Base-by-base conservation (phyloP, 2,329 filamentous ascomycete species). In the Colletotrichum acutatum region DNA sequence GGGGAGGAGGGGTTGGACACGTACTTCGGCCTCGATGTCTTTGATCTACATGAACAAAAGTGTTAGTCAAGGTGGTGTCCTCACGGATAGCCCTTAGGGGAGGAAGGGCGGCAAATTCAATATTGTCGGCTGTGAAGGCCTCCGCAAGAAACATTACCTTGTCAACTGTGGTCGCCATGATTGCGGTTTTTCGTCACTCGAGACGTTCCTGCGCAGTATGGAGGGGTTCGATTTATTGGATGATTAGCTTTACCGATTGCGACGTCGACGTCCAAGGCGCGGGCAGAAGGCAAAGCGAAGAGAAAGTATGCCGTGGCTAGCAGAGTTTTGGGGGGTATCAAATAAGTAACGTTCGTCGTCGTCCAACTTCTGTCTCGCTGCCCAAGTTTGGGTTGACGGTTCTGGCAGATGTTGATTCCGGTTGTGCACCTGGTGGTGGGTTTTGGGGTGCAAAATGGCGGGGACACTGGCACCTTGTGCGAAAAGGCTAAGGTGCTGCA, bases 141-240 rank as follows among this genome's bases (percentile, higher is more conserved):
- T 24, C 57, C 24, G 32, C 53, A 24, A 30, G 37, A 24, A 32
- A 49, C 79, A 89, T 77, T 82, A 94, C 95, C 93, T 98, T 98
- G 80, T 98, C 96, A 83, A 98, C 95, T 54, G 96, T 98, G 74
- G 96, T 98, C 89, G 96, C 89, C 97, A 98, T 98, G 80, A 84
- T 93, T 87, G 82, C 82, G 78, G 75, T 74, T 34, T 71, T 73
- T 52, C 46, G 67, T 72, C 59, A 34, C 46, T 52, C 72, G 59
- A 60, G 60, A 52, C 54, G 53, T 49, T 60, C 26, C 37, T 69
- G 52, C 28, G 26, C 22, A 28, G 28, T 49, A 52, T 57, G 34
- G n/a, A 59, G 32, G 37, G 62, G 30, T 52, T 58, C n/a, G 28
- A 24, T 57, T 42, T 34, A 12, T 34, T 34, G 32, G 52, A 26